Evolutionary conservation across 371 early-diverging fungal genomes (phyloP), one percentile per base, ranked within the genome.

Genomic region (Apophysomyces elegans): DNA sequence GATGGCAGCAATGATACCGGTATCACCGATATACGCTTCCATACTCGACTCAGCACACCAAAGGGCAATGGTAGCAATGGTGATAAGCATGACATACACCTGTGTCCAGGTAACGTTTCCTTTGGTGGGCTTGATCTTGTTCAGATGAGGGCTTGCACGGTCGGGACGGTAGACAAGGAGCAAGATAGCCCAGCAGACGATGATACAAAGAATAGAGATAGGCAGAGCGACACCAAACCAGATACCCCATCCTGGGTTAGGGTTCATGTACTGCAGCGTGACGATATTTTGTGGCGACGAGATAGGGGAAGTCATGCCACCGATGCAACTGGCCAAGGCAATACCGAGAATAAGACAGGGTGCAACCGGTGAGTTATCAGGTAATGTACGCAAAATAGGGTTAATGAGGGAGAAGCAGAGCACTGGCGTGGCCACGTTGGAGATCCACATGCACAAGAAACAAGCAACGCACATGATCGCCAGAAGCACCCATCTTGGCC

Each of bases 221-320:
- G 95, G 95, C 16, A 94, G 68, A 0, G 93, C 83, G 11, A 90
- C 86, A 1, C 82, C 72, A 67, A 94, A 92, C 95, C 95, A 94
- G 70, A 90, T 86, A 62, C 86, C 69, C 95, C 95, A 94, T 39
- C 92, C 85, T 0, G 95, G 94, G 3, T 84, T 70, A 9, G 95
- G 96, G 26, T 84, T 67, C 95, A 97, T 94, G 63, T 86, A 85
- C 72, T 86, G 83, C 61, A 97, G 80, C 4, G 96, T 88, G 58
- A 96, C 87, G 58, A 90, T 88, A 79, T 96, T 96, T 68, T 97
- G 97, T 13, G 98, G 98, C 5, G 94, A 94, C 9, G 93, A 84
- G 71, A 97, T 97, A 4, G 98, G 98, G 11, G 95, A 92, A 1
- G 95, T 90, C 95, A 96, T 94, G 5, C 96, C 97, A 46, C 96